Evolutionary conservation across 1,139 yeast genomes (phyloP).

Genomic region (Diutina rugosa): DNA sequence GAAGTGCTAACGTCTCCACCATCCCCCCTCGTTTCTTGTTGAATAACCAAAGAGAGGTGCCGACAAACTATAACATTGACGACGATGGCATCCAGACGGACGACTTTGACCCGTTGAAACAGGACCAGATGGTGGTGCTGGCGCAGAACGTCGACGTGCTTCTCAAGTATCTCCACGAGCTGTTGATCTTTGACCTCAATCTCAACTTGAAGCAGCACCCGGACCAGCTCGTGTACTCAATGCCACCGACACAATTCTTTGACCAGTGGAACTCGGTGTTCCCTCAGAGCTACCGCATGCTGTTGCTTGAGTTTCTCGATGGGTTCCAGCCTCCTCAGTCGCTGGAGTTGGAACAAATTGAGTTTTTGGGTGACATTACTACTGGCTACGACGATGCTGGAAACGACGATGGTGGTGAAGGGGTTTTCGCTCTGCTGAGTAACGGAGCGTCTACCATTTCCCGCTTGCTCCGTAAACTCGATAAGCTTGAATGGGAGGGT

Average conservation of each 20-base stretch:
- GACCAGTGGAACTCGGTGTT: constrained; percentile 13
- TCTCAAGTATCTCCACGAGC: constrained; percentile 20
- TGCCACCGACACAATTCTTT: constrained; percentile 4
- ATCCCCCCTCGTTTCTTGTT: constrained; percentile 40
- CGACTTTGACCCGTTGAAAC: constrained; percentile 17
- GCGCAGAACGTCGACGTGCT: constrained; percentile 19
- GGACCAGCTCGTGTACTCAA: background rate
- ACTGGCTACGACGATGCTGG: background rate
- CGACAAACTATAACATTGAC: constrained; percentile 17
- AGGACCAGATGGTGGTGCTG: constrained; percentile 17
- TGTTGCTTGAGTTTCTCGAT: constrained; percentile 18
- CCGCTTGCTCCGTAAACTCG: background rate
- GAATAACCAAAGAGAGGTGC: constrained; percentile 11
- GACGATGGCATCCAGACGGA: constrained; percentile 23
- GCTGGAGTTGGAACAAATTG: background rate
- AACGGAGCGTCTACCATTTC: background rate
- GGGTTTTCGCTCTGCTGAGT: background rate
- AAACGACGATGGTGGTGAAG: background rate
- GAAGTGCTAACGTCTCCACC: constrained; percentile 48
- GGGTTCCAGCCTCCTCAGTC: background rate
- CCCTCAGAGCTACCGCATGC: constrained; percentile 22
- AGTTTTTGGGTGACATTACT: constrained; percentile 1
- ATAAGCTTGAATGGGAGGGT: constrained; percentile 1
- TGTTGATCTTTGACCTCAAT: constrained; percentile 26
- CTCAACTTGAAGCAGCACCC: constrained; percentile 9